Conservation (phyloP, 352 stramenopile species). For the Phytophthora cryptogea region DNA sequence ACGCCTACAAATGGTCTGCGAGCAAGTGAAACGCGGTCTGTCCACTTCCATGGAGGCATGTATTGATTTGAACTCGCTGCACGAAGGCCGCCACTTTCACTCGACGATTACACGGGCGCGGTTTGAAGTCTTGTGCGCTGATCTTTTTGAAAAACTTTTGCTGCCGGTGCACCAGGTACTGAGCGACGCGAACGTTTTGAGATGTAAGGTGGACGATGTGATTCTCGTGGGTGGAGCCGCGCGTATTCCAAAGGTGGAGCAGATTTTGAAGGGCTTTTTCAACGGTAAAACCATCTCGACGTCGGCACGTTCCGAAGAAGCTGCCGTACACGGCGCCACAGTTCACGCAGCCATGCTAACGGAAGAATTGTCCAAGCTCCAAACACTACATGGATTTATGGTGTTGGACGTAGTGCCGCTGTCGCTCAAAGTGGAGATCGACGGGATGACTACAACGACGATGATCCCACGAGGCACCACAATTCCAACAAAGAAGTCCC, state of each 20-base stretch:
- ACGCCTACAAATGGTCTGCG: constrained; percentile 93
- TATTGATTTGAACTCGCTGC: constrained; percentile 95
- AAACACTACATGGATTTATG: constrained; percentile 56
- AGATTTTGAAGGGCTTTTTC: constrained; percentile 58
- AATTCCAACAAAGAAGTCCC: constrained; percentile 80
- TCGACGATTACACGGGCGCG: constrained; percentile 89
- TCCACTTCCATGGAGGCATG: constrained; percentile 93
- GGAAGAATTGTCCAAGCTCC: constrained; percentile 74
- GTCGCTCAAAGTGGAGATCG: constrained; percentile 83
- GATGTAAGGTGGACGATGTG: constrained; percentile 76
- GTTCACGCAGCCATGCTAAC: constrained; percentile 67
- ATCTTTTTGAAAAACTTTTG: constrained; percentile 92
- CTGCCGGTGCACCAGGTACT: constrained; percentile 87
- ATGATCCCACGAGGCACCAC: constrained; percentile 87
- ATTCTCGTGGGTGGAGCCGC: constrained; percentile 80
- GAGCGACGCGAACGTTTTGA: constrained; percentile 86
- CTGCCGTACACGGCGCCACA: constrained; percentile 77
- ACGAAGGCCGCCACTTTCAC: constrained; percentile 94
- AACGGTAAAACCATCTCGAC: constrained; percentile 68
- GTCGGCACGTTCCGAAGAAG: constrained; percentile 83
- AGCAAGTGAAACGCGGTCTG: constrained; percentile 95
- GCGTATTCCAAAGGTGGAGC: constrained; percentile 71
- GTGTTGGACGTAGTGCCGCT: constrained; percentile 90
- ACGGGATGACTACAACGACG: constrained; percentile 84
- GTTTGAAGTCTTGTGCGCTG: constrained; percentile 88